phyloP scores from a whole-genome alignment of 192 early-diverging fungal genomes.

The Gamsiella multidivaricata region DNA sequence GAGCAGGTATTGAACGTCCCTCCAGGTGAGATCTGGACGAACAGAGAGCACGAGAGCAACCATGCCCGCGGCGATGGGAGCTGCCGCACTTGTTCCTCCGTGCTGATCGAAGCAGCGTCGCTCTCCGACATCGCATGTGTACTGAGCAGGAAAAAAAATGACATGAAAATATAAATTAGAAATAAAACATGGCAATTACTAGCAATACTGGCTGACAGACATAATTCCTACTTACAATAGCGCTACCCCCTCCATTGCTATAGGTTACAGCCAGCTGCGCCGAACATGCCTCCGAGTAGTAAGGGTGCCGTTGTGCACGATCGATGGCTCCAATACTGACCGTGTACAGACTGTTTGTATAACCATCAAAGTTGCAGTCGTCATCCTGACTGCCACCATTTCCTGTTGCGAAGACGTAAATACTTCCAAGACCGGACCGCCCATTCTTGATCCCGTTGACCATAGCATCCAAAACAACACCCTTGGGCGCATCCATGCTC shows the following conservation, averaged over 20 bases:
- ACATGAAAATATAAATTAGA: conserved; percentile 4
- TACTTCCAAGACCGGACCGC: conserved; percentile 81
- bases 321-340: conserved; percentile 93
- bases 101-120: conserved; percentile 80
- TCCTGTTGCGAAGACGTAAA: conserved; percentile 95
- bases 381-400: conserved; percentile 85
- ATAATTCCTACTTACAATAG: conserved; percentile 86
- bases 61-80: conserved; percentile 91
- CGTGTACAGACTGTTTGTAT: conserved; percentile 96
- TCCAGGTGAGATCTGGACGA: conserved; percentile 95
- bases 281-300: conserved; percentile 89
- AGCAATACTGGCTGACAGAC: no score
- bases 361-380: conserved; percentile 97
- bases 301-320: conserved; percentile 76
- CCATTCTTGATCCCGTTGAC: conserved; percentile 90
- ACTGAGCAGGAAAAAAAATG: conserved; percentile 55
- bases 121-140: conserved; percentile 87
- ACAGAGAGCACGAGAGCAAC: conserved; percentile 86
- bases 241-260: conserved; percentile 78
- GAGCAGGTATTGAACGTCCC: conserved; percentile 91
- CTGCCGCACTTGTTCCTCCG: conserved; percentile 96
- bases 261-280: conserved; percentile 94
- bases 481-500: conserved; percentile 85
- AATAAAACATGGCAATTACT: no score
- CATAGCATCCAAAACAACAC: conserved; percentile 86